Evolutionary conservation across 2,329 filamentous ascomycete species (phyloP).

Genomic region (Zalaria obscura): DNA sequence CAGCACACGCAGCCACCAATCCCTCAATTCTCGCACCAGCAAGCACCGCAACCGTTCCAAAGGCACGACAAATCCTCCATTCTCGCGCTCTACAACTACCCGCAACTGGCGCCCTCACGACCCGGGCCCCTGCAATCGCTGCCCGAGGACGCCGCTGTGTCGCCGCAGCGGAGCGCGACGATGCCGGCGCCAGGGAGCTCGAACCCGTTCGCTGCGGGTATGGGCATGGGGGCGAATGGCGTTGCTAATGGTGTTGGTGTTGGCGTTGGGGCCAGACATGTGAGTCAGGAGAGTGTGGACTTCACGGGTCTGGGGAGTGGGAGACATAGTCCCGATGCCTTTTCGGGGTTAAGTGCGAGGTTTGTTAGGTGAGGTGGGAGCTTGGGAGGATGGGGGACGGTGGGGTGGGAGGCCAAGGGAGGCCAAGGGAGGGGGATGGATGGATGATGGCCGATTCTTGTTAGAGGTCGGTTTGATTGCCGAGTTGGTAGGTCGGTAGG

Average conservation of each 20-base stretch:
- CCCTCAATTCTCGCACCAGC: conserved; percentile 22
- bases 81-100: conserved; percentile 57
- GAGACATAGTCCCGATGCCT: conserved; percentile 66
- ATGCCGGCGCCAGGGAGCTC: conserved; percentile 13
- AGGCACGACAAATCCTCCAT: conserved; percentile 60
- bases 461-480: too few relatives aligned
- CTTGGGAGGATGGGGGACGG: too few relatives aligned
- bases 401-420: too few relatives aligned
- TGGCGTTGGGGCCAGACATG: conserved; percentile 24
- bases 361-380: conserved; percentile 16
- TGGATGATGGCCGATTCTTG: too few relatives aligned
- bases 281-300: conserved; percentile 57
- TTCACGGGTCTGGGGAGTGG: conserved; percentile 49
- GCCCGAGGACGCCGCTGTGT: conserved; percentile 17
- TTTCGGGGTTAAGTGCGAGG: conserved; percentile 56
- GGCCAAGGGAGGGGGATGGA: too few relatives aligned
- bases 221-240: conserved; percentile 7
- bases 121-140: conserved; percentile 18
- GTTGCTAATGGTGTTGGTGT: conserved; percentile 8
- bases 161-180: conserved; percentile 20
- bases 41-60: conserved; percentile 11
- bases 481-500: too few relatives aligned
- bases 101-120: conserved; percentile 35
- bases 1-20: conserved; percentile 12
- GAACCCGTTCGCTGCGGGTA: conserved; percentile 14